Evolutionary conservation across 192 early-diverging fungal genomes (phyloP).

Genomic region (Phycomyces blakesleeanus): DNA sequence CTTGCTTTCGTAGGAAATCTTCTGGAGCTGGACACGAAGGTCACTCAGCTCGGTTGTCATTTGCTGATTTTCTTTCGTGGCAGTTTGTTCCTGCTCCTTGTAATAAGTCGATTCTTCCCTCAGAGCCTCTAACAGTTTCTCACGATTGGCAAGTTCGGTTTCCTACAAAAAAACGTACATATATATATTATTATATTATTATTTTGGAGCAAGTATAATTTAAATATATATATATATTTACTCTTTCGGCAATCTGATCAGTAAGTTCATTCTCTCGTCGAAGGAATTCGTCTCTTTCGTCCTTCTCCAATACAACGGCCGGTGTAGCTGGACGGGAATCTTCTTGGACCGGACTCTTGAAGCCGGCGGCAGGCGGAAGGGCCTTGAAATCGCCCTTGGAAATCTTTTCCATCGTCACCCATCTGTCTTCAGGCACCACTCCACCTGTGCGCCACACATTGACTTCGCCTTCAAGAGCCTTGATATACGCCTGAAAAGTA

Average conservation of each 20-base stretch:
- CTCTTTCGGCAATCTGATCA: conserved; percentile 87
- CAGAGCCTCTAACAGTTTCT: conserved; percentile 59
- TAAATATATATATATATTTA: too few relatives aligned
- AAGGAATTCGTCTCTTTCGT: conserved; percentile 93
- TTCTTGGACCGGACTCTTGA: conserved; percentile 41
- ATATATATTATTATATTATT: too few relatives aligned
- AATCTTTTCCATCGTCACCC: conserved; percentile 59
- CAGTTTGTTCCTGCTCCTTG: conserved; percentile 58
- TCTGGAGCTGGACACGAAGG: conserved; percentile 82
- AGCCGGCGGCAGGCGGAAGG: conserved; percentile 37
- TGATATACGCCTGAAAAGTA: conserved; percentile 79
- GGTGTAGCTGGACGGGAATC: conserved; percentile 73
- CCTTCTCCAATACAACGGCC: conserved; percentile 69
- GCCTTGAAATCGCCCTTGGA: conserved; percentile 34
- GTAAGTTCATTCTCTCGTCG: conserved; percentile 94
- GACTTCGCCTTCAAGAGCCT: conserved; percentile 85
- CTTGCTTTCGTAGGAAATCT: conserved; percentile 83
- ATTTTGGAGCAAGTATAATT: too few relatives aligned
- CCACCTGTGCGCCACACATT: conserved; percentile 84
- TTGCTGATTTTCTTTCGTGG: conserved; percentile 69
- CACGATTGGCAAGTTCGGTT: conserved; percentile 65
- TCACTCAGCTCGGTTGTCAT: conserved; percentile 70
- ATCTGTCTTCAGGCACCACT: conserved; percentile 57
- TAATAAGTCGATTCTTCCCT: conserved; percentile 74
- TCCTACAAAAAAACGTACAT: conserved; percentile 59